Base-by-base conservation (phyloP, 345 rosid species). In the Salix suchowensis region DNA sequence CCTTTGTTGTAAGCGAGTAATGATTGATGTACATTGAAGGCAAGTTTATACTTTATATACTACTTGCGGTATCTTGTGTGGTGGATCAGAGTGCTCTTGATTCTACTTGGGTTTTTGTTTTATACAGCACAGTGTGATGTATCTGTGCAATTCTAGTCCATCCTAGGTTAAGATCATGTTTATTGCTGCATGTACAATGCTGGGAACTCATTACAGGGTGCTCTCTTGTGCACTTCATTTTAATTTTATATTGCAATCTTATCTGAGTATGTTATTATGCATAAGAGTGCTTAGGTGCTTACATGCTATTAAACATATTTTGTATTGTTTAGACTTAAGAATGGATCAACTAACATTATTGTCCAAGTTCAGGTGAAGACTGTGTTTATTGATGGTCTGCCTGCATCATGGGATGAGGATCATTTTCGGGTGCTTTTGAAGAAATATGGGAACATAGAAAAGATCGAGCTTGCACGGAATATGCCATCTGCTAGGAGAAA, bases 401-500 rank as follows among this genome's bases (percentile, higher is more conserved):
- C 94, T 79, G 88, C 97, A 23, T 85, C 97, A 65, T 96, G 99
- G 99, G 96, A 90, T 80, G 99, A 96, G 82, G 97, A 96, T 78
- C 89, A 76, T 78, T 94, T 96, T 55, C 85, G 88, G 32, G 89
- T 89, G 55, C 84, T 92, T 65, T 79, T 93, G 39, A 92, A 89
- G 86, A 83, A 73, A 71, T 92, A 88, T 80, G 99, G 99, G 40
- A 87, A 86, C 78, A 80, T 96, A 77, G 98, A 90, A 78, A 96
- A 92, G 87, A 73, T 96, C 76, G 99, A 96, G 86, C 99, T 96
- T 89, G 97, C 99, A 1, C 88, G 98, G 70, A 96, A 92, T 72
- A 93, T 96, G 99, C 98, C 98, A 76, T 91, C 96, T 80, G 99
- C 98, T 28, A 90, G 87, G 88, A 89, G 99, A 83, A 94, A 88